Conservation (phyloP, 176 grass and related monocot genomes). For the Dactylis glomerata region DNA sequence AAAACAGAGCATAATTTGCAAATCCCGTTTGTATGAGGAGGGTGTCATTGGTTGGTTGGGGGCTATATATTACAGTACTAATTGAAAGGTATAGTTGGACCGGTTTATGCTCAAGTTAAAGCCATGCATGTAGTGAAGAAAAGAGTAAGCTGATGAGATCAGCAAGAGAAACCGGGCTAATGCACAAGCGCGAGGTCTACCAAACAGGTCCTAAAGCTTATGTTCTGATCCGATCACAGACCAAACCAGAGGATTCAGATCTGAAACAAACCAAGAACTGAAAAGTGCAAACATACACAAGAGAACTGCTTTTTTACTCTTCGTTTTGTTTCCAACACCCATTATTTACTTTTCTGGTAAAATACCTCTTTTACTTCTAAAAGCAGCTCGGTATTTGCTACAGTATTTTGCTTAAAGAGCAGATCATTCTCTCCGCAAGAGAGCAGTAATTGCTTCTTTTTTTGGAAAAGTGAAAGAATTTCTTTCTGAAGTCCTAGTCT, state of each 20-base stretch:
- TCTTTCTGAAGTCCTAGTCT: background rate
- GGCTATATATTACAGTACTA: background rate
- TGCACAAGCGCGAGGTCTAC: background rate
- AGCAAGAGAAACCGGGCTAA: background rate
- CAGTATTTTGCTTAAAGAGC: background rate
- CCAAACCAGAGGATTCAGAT: conserved; percentile 10
- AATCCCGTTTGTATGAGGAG: background rate
- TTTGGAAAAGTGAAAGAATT: background rate
- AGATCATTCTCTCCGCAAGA: background rate
- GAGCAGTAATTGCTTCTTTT: background rate
- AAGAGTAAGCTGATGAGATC: background rate
- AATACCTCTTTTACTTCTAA: background rate
- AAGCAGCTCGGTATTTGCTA: background rate
- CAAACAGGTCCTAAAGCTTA: background rate
- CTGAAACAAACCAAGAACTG: background rate
- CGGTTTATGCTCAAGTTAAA: background rate
- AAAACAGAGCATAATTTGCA: conserved; percentile 17
- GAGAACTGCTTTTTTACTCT: background rate
- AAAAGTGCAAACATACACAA: background rate
- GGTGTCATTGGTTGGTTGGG: background rate
- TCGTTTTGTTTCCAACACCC: background rate
- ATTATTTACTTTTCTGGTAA: background rate
- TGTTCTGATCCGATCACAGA: background rate
- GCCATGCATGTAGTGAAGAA: background rate
- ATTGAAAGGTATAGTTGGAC: background rate